Percentiles rank a stretch among this genome's conserved stretches.
Conservation (phyloP, 176 grass and related monocot species). For the Lolium multiflorum region DNA sequence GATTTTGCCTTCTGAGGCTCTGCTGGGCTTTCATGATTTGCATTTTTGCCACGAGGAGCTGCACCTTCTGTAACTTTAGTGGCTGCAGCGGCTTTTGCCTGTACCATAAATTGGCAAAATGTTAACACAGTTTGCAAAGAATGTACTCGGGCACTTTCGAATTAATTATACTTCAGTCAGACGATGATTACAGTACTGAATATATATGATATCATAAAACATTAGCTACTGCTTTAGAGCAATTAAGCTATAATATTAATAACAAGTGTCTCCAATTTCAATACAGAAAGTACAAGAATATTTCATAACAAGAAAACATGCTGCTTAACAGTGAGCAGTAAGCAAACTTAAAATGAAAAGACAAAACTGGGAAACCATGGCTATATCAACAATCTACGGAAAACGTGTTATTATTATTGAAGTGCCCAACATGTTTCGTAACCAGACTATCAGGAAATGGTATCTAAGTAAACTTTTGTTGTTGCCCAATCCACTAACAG, state of each 20-base stretch:
- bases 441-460: background rate
- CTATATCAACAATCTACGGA: background rate
- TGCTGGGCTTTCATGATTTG: slow-evolving; percentile 51
- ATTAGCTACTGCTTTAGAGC: background rate
- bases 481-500: background rate
- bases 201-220: background rate
- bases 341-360: background rate
- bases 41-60: slow-evolving; percentile 54
- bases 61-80: slow-evolving; percentile 52
- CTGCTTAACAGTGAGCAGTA: background rate
- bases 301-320: background rate
- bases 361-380: background rate
- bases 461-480: background rate
- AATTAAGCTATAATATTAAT: background rate
- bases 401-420: background rate
- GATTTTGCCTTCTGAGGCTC: slow-evolving; percentile 68
- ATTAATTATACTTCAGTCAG: slow-evolving; percentile 23
- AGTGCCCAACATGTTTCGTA: background rate
- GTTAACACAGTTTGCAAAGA: slow-evolving; percentile 10
- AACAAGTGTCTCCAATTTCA: background rate
- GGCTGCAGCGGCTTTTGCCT: slow-evolving; percentile 72
- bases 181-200: background rate
- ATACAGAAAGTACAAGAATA: slow-evolving; percentile 14
- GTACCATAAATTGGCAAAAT: slow-evolving; percentile 37
- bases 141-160: background rate